Base-by-base conservation (phyloP, 2,329 filamentous ascomycete species). In the Hymenoscyphus salicellus region DNA sequence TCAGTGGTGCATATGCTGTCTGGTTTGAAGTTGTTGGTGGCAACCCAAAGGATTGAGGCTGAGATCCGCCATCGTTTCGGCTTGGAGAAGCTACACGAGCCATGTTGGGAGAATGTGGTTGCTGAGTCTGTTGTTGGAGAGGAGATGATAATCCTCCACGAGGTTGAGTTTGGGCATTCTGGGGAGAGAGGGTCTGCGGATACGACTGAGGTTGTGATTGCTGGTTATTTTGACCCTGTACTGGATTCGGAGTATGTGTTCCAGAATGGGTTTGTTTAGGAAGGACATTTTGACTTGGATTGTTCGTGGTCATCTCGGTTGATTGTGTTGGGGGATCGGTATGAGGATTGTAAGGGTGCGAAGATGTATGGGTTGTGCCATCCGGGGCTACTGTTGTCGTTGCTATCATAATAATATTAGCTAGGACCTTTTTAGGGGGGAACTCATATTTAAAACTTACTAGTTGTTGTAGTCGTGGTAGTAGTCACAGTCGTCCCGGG, bases 401-500 rank as follows among this genome's bases (percentile, higher is more conserved):
- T 32, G 70, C 71, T 72, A n/a, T 49, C 17, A 32, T 2, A 60
- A 46, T 20, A 49, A 5, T 1, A 41, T 46, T 43, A 36, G 16
- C 62, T 26, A 23, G 52, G 3, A 38, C 16, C 1, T 58, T 17
- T 17, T 55, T n/a, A 17, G 10, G 26, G 16, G n/a, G n/a, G n/a
- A n/a, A n/a, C n/a, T n/a, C n/a, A n/a, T n/a, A n/a, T n/a, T n/a
- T n/a, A n/a, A n/a, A n/a, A 68, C 66, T 58, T 65, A 72, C 70
- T 71, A 20, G 69, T 72, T 20, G 71, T 72, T 0, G 71, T 72
- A 1, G 71, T 72, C 0, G 70, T 72, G 2, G 69, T 72, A 5
- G 71, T 71, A 4, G 71, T 72, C 14, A 69, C 59, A 0, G 71
- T 72, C 10, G 69, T 71, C 56, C 66, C 68, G 32, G 67, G 68